Evolutionary conservation across 306 rosid genomes (phyloP).

Genomic region (Pyrus pyrifolia): DNA sequence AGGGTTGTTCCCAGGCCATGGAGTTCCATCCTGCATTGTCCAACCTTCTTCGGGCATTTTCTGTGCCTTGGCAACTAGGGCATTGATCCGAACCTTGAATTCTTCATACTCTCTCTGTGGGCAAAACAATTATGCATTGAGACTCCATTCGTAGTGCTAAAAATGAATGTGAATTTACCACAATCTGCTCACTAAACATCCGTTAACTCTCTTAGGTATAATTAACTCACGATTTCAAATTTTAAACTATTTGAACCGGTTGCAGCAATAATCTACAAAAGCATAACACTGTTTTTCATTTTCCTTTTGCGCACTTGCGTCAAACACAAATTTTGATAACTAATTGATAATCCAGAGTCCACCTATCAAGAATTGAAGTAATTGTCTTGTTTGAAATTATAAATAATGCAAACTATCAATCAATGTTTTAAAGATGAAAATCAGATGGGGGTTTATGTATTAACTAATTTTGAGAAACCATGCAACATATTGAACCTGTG

Average conservation of each 20-base stretch:
- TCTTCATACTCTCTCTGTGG: slow-evolving; percentile 97
- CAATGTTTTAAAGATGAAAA: not conserved
- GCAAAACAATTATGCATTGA: slow-evolving; percentile 7
- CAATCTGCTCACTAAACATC: not conserved
- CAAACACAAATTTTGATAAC: not conserved
- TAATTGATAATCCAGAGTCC: not conserved
- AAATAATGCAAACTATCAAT: not conserved
- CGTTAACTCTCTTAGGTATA: not conserved
- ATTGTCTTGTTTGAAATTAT: not conserved
- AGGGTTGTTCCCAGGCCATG: slow-evolving; percentile 99
- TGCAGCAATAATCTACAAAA: not conserved
- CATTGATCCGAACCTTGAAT: slow-evolving; percentile 85
- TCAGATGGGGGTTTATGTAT: not conserved
- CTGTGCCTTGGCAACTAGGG: slow-evolving; percentile 92
- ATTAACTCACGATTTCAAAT: not conserved
- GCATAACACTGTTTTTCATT: not conserved
- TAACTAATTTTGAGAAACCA: not conserved
- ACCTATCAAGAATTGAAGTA: not conserved
- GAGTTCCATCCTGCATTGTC: slow-evolving; percentile 99
- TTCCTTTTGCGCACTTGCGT: not conserved
- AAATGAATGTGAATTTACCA: not conserved
- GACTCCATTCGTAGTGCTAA: not conserved
- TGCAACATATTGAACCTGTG: not conserved
- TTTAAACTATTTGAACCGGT: not conserved
- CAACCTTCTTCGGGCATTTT: slow-evolving; percentile 99